These are phyloP conservation scores for Phytopythium chamaehyphon DNA, from an alignment of 352 stramenopile genomes.

Conservation along the genomic window DNA sequence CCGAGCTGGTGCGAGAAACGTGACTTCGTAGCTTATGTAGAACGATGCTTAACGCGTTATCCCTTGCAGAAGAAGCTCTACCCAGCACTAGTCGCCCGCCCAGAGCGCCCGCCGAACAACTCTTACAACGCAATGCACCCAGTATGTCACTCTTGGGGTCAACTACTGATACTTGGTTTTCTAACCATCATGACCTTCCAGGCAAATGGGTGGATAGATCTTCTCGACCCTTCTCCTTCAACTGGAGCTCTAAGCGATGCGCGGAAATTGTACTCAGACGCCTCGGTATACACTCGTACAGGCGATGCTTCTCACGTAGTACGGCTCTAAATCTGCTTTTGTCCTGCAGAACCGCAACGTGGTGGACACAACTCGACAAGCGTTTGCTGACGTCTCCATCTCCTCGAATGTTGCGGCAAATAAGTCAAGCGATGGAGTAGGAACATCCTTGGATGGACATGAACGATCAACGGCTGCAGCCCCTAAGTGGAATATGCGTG, in stretches of 20 bases:
- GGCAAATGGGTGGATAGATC: conserved; percentile 71
- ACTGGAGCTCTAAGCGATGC: background rate
- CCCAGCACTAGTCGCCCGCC: conserved; percentile 45
- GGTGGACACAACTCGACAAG: conserved; percentile 2
- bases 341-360: background rate
- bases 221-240: conserved; percentile 22
- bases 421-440: background rate
- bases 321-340: too few species aligned
- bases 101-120: conserved; percentile 66
- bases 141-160: conserved; percentile 24
- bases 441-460: too few species aligned
- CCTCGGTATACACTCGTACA: background rate
- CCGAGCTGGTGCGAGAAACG: conserved; percentile 40
- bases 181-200: conserved; percentile 8
- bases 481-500: conserved; percentile 20
- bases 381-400: conserved; percentile 3
- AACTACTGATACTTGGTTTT: background rate
- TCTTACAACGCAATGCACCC: conserved; percentile 74
- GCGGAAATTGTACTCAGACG: background rate
- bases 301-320: too few species aligned
- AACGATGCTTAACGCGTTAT: conserved; percentile 1
- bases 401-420: background rate
- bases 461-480: conserved; percentile 7
- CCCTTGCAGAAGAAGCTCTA: conserved; percentile 46
- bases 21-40: background rate